Evolutionary conservation across 2,329 filamentous ascomycete genomes (phyloP).

Genomic region (Podosphaera fusca): DNA sequence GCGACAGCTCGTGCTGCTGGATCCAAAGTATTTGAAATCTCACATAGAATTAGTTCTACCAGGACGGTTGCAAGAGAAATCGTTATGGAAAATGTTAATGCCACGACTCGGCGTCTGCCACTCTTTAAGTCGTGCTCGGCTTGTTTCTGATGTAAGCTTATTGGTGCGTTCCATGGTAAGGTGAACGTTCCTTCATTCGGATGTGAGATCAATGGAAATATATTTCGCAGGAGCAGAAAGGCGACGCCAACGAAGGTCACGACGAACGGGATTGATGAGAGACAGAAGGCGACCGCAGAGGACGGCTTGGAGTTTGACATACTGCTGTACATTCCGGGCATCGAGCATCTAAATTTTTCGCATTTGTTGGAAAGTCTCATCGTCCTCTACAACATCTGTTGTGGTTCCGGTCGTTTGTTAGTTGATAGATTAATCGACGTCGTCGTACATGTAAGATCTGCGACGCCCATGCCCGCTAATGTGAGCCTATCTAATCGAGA

Average conservation of each 20-base stretch:
- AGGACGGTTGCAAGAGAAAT: slow-evolving; percentile 57
- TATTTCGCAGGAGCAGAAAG: slow-evolving; percentile 36
- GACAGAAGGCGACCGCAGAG: slow-evolving; percentile 23
- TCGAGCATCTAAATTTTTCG: neutral
- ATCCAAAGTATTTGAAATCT: slow-evolving; percentile 57
- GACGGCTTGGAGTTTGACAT: slow-evolving; percentile 12
- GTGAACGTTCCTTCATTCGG: slow-evolving; percentile 31
- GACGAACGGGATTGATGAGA: slow-evolving; percentile 45
- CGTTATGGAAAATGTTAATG: slow-evolving; percentile 50
- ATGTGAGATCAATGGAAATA: slow-evolving; percentile 49
- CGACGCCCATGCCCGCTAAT: neutral
- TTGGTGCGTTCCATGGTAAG: slow-evolving; percentile 36
- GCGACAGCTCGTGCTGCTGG: slow-evolving; percentile 42
- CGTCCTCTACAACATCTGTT: neutral
- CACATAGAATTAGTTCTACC: slow-evolving; percentile 60
- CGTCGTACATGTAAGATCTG: neutral
- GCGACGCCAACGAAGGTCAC: slow-evolving; percentile 43
- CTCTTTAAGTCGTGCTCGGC: slow-evolving; percentile 32
- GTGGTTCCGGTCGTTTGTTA: neutral
- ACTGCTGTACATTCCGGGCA: slow-evolving; percentile 4
- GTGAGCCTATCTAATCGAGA: neutral
- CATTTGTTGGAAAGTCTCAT: slow-evolving; percentile 14
- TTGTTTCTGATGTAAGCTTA: slow-evolving; percentile 31
- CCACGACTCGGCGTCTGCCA: slow-evolving; percentile 27
- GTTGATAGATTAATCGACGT: neutral